Percentiles rank a stretch among this genome's conserved stretches.
Conservation (phyloP, 306 rosid species). For the Argentina anserina region DNA sequence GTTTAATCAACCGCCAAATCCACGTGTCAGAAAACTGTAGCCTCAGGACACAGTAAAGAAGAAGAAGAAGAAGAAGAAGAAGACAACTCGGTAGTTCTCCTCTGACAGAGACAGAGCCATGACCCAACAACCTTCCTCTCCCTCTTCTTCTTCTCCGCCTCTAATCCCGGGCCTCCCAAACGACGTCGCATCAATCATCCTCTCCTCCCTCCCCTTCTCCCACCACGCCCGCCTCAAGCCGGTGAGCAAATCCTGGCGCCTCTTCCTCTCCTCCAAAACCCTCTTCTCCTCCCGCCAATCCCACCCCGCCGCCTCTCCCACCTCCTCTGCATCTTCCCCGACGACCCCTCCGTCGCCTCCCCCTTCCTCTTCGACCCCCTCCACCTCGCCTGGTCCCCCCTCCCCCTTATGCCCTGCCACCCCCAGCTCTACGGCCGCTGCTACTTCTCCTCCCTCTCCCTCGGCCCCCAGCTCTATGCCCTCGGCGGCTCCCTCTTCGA, state of each 20-base stretch:
- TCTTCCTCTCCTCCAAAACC: conserved; percentile 49
- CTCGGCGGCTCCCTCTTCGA: conserved; percentile 88
- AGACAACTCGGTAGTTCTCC: background rate
- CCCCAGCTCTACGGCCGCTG: conserved; percentile 78
- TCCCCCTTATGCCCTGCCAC: conserved; percentile 73
- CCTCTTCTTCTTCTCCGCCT: background rate
- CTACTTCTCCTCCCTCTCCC: conserved; percentile 62
- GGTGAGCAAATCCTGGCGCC: conserved; percentile 68
- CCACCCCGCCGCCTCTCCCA: conserved; percentile 30
- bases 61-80: background rate
- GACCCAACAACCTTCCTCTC: background rate
- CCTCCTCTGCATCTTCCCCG: conserved; percentile 75
- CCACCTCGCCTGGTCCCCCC: conserved; percentile 65
- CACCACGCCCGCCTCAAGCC: conserved; percentile 60
- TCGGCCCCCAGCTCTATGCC: conserved; percentile 55
- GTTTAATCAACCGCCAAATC: background rate
- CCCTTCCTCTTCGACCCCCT: conserved; percentile 74
- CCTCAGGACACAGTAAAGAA: background rate
- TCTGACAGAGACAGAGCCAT: background rate
- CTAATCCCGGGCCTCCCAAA: conserved; percentile 75
- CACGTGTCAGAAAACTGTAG: conserved; percentile 3
- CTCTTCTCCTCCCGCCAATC: conserved; percentile 42
- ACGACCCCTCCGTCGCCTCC: conserved; percentile 55
- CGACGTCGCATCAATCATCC: conserved; percentile 54
- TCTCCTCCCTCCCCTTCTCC: conserved; percentile 53